phyloP scores from a whole-genome alignment of 345 rosid species.

The Dipteronia dyeriana region DNA sequence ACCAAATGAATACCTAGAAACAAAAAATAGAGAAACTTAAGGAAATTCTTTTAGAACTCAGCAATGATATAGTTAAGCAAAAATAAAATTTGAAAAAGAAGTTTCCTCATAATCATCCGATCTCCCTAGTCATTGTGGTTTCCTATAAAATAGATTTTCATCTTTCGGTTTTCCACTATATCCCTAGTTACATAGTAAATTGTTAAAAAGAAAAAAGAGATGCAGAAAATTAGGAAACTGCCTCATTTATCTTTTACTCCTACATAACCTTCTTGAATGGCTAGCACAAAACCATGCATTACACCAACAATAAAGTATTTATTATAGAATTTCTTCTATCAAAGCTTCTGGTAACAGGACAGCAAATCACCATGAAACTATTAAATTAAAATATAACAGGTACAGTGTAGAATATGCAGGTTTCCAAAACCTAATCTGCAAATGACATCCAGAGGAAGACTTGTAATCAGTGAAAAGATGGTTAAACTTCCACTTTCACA shows the following conservation, averaged over 20 bases:
- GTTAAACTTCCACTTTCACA: neutral
- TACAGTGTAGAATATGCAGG: neutral
- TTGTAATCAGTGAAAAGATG: too few relatives aligned
- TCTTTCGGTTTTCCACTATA: neutral
- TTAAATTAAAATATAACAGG: too few relatives aligned
- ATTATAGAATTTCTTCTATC: neutral
- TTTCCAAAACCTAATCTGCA: neutral
- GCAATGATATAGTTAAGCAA: neutral
- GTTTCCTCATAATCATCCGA: neutral
- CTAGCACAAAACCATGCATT: neutral
- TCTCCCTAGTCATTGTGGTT: neutral
- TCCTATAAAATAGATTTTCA: too few relatives aligned
- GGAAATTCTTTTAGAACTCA: neutral
- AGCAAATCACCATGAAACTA: neutral
- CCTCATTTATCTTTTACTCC: neutral
- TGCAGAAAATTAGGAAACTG: neutral
- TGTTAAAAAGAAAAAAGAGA: neutral
- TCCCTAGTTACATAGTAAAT: neutral
- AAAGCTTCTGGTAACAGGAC: neutral
- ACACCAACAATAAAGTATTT: neutral
- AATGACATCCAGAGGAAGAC: too few relatives aligned
- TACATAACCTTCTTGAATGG: neutral
- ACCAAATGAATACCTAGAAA: neutral
- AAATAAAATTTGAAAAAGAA: neutral
- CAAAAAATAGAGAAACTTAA: neutral